phyloP scores from a whole-genome alignment of 108 stramenopile genomes.

The Bacterosira constricta region DNA sequence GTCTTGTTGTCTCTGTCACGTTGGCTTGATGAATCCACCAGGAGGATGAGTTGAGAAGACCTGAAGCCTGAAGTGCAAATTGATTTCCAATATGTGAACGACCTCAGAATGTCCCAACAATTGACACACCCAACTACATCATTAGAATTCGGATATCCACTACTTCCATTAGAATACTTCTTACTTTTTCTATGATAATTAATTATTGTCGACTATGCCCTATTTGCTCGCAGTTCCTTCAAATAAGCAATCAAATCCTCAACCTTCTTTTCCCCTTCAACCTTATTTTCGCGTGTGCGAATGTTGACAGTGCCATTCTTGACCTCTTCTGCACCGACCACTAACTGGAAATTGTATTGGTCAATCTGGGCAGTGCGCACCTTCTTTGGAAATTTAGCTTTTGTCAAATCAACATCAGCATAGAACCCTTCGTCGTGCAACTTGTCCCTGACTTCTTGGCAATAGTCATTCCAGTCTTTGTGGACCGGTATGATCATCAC shows the following conservation, averaged over 20 bases:
- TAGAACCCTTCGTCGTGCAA: slow-evolving; percentile 93
- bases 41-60: too few species aligned
- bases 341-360: slow-evolving; percentile 98
- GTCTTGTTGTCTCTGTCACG: too few species aligned
- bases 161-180: too few species aligned
- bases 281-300: slow-evolving; percentile 91
- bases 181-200: too few species aligned
- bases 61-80: too few species aligned
- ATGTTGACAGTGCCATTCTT: slow-evolving; percentile 90
- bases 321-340: slow-evolving; percentile 94
- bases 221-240: slow-evolving; percentile 60
- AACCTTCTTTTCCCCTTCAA: slow-evolving; percentile 91
- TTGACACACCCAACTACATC: too few species aligned
- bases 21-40: too few species aligned
- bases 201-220: too few species aligned
- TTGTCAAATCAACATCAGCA: slow-evolving; percentile 92
- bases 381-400: slow-evolving; percentile 98
- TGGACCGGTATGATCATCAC: slow-evolving; percentile 96
- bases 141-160: too few species aligned
- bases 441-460: slow-evolving; percentile 76
- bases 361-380: slow-evolving; percentile 95
- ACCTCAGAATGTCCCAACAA: too few species aligned
- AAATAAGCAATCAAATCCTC: slow-evolving; percentile 82
- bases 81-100: too few species aligned
- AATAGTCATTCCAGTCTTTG: slow-evolving; percentile 83